Evolutionary conservation across 768 basidiomycete genomes (phyloP).

Genomic region (Coprinopsis strossmayeri): DNA sequence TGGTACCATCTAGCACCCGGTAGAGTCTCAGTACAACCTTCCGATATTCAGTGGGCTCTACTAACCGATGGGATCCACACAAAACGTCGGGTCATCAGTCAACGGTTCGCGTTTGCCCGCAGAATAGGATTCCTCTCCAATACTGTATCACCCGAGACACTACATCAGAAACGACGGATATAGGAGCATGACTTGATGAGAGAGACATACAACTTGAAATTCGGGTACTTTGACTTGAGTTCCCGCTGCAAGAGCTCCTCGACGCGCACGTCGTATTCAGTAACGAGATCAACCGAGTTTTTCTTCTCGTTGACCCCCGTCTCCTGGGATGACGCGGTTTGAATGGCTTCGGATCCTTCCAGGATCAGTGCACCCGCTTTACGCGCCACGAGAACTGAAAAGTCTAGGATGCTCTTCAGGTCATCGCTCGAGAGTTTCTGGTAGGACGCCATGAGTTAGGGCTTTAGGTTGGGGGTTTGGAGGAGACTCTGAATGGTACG

Average conservation of each 20-base stretch:
- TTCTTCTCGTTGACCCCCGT: slow-evolving; percentile 75
- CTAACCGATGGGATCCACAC: slow-evolving; percentile 89
- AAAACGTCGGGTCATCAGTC: slow-evolving; percentile 90
- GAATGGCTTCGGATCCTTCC: slow-evolving; percentile 72
- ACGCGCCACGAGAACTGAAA: slow-evolving; percentile 65
- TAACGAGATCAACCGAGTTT: slow-evolving; percentile 92
- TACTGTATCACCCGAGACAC: slow-evolving; percentile 37
- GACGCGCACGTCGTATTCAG: slow-evolving; percentile 88
- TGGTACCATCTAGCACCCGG: slow-evolving; percentile 84
- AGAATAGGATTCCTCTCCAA: slow-evolving; percentile 92
- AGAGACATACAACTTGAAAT: slow-evolving; percentile 74
- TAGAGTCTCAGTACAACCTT: neutral
- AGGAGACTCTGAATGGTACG: too few species aligned
- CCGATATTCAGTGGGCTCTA: neutral
- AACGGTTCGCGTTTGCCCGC: slow-evolving; percentile 62
- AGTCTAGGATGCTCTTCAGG: slow-evolving; percentile 60
- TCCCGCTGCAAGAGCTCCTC: slow-evolving; percentile 77
- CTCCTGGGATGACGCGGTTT: slow-evolving; percentile 32
- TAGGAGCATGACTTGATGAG: neutral
- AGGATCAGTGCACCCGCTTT: slow-evolving; percentile 72
- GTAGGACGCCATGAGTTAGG: slow-evolving; percentile 24
- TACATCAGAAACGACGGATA: neutral
- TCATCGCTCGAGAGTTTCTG: slow-evolving; percentile 34
- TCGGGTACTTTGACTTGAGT: slow-evolving; percentile 60
- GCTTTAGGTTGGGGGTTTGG: too few species aligned